phyloP scores from a whole-genome alignment of 1,139 yeast genomes.

The Debaryomyces fabryi region DNA sequence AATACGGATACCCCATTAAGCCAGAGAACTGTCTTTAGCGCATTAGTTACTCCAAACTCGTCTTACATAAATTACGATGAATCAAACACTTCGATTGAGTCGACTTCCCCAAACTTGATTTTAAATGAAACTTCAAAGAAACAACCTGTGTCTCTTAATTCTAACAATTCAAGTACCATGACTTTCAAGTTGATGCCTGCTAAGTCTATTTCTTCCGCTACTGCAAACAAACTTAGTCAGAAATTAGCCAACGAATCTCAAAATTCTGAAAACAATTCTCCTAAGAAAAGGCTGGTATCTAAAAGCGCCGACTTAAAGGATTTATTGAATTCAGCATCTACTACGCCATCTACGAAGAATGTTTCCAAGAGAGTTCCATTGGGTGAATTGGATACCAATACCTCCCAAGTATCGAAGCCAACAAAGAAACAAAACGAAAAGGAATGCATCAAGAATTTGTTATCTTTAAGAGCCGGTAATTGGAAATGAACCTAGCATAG shows the following conservation, averaged over 20 bases:
- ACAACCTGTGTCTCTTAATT: conserved; percentile 40
- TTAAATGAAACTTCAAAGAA: conserved; percentile 42
- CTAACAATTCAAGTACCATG: conserved; percentile 36
- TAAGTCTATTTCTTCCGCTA: conserved; percentile 14
- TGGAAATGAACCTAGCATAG: conserved; percentile 26
- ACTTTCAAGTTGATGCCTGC: conserved; percentile 46
- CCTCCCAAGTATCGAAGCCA: conserved; percentile 19
- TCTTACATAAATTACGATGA: conserved; percentile 20
- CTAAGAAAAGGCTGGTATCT: neutral
- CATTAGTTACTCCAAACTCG: conserved; percentile 21
- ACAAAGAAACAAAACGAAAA: conserved; percentile 21
- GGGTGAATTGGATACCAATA: conserved; percentile 23
- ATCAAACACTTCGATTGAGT: conserved; percentile 23
- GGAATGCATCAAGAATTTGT: conserved; percentile 45
- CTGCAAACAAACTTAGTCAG: conserved; percentile 15
- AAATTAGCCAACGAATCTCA: conserved; percentile 15
- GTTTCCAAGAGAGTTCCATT: conserved; percentile 31
- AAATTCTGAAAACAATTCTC: conserved; percentile 6
- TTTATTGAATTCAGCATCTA: conserved; percentile 20
- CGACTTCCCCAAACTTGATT: conserved; percentile 22
- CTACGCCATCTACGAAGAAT: conserved; percentile 14
- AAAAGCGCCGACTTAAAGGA: conserved; percentile 14
- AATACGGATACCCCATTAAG: conserved; percentile 13
- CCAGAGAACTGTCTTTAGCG: conserved; percentile 9
- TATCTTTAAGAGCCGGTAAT: conserved; percentile 45